Evolutionary conservation across 257 asterid genomes (phyloP).

Genomic region (Oldenlandia corymbosa): DNA sequence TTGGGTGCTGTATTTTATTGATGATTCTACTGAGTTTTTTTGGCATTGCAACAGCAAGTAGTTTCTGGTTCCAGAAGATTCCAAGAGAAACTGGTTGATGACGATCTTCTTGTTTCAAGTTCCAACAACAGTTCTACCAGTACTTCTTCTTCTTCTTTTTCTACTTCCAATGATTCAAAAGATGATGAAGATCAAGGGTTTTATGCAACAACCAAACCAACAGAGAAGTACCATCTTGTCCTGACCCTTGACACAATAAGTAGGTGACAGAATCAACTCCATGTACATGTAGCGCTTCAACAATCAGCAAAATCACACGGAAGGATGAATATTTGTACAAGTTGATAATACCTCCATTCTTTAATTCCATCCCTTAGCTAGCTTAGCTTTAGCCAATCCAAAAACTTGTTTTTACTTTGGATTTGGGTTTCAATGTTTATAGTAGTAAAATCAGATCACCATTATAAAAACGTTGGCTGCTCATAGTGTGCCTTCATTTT

Average conservation of each 20-base stretch:
- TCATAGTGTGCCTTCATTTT: too few species aligned
- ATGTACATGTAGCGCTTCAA: too few species aligned
- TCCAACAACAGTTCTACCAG: too few species aligned
- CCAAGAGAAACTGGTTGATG: too few species aligned
- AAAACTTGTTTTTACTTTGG: too few species aligned
- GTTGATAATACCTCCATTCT: constrained; percentile 4
- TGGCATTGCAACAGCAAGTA: constrained; percentile 13
- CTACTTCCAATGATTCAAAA: background rate
- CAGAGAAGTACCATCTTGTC: constrained; percentile 40
- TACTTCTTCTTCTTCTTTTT: background rate
- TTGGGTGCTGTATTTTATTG: constrained; percentile 1
- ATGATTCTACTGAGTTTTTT: constrained; percentile 21
- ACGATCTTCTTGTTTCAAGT: too few species aligned
- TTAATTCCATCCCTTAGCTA: background rate
- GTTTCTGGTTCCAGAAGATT: constrained; percentile 22
- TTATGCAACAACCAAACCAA: constrained; percentile 25
- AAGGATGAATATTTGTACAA: too few species aligned
- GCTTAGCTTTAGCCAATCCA: too few species aligned
- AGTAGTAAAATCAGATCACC: too few species aligned
- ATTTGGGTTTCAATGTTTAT: too few species aligned
- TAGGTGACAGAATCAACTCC: constrained; percentile 4
- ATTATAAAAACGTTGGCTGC: too few species aligned
- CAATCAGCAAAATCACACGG: too few species aligned
- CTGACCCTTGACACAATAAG: constrained; percentile 43
- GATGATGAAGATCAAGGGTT: constrained; percentile 11